Conservation (phyloP, 2,329 filamentous ascomycete genomes). For the Cercospora sp. region DNA sequence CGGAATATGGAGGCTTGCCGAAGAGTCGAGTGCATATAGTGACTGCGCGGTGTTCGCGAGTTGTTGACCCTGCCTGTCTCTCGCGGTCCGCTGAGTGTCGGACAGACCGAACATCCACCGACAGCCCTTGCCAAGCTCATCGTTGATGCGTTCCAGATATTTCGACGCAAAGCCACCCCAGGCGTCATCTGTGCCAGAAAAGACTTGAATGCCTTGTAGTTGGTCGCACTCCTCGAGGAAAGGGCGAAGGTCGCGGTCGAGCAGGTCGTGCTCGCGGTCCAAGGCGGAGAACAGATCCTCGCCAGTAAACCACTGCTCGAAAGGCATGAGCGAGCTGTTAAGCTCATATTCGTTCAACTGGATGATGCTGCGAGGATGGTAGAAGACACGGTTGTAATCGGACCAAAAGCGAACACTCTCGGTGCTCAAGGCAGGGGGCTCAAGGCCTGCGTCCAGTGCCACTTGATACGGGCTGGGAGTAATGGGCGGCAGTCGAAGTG, state of each 20-base stretch:
- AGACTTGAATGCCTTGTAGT: conserved; percentile 77
- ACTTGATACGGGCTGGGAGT: conserved; percentile 73
- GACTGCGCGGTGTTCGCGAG: conserved; percentile 74
- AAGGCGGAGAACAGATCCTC: conserved; percentile 66
- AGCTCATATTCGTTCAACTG: conserved; percentile 87
- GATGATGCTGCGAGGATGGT: conserved; percentile 82
- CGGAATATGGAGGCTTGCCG: conserved; percentile 77
- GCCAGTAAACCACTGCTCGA: conserved; percentile 73
- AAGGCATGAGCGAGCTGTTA: conserved; percentile 76
- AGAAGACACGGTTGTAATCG: conserved; percentile 90
- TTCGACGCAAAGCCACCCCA: conserved; percentile 51
- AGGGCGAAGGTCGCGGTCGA: conserved; percentile 85
- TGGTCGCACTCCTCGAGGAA: conserved; percentile 94
- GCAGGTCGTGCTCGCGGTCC: conserved; percentile 70
- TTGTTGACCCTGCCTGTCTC: conserved; percentile 65
- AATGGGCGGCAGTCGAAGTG: conserved; percentile 70
- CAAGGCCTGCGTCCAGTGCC: conserved; percentile 70
- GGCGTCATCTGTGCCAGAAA: conserved; percentile 56
- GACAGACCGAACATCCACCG: conserved; percentile 88
- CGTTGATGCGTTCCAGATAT: conserved; percentile 66
- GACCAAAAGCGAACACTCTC: conserved; percentile 91
- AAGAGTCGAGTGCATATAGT: conserved; percentile 65
- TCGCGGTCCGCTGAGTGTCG: conserved; percentile 47
- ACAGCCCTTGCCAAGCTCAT: conserved; percentile 86
- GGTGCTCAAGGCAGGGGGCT: conserved; percentile 64